Percentiles rank a stretch among this genome's conserved stretches.
These are phyloP conservation scores for Takakia lepidozioides DNA, from an alignment of 225 moss, liverwort and hornwort genomes.

Conservation along the genomic window DNA sequence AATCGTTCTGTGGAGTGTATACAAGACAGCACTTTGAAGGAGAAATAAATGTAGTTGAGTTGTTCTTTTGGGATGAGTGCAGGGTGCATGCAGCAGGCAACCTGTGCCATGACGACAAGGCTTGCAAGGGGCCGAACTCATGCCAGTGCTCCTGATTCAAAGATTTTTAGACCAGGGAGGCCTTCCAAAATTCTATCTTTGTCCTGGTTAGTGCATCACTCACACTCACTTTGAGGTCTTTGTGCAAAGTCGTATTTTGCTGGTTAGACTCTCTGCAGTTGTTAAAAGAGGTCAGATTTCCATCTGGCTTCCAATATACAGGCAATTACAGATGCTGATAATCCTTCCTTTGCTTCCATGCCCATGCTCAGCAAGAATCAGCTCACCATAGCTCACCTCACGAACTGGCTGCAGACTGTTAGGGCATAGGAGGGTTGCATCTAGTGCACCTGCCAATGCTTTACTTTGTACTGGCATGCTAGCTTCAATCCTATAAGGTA, in stretches of 20 bases:
- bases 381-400: not conserved
- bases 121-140: conserved; percentile 18
- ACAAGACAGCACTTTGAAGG: too few species aligned
- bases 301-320: conserved; percentile 3
- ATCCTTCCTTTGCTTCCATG: not conserved
- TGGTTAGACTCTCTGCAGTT: not conserved
- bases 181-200: conserved; percentile 29
- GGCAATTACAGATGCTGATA: not conserved
- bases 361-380: not conserved
- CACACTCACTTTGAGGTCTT: not conserved
- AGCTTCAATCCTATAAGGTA: too few species aligned
- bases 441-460: too few species aligned
- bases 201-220: conserved; percentile 24
- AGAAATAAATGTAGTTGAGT: too few species aligned
- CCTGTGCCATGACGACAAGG: conserved; percentile 15
- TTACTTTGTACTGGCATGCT: too few species aligned
- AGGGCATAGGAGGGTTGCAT: too few species aligned
- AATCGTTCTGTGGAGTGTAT: too few species aligned
- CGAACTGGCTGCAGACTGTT: not conserved
- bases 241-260: not conserved
- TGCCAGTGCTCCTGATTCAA: conserved; percentile 17
- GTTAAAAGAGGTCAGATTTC: not conserved
- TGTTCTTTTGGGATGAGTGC: conserved; percentile 3
- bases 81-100: conserved; percentile 44
- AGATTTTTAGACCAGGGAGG: conserved; percentile 25